Evolutionary conservation across 495 filamentous ascomycete species (phyloP), one percentile per base, ranked within the genome.

Genomic region (Rostrohypoxylon terebratum): DNA sequence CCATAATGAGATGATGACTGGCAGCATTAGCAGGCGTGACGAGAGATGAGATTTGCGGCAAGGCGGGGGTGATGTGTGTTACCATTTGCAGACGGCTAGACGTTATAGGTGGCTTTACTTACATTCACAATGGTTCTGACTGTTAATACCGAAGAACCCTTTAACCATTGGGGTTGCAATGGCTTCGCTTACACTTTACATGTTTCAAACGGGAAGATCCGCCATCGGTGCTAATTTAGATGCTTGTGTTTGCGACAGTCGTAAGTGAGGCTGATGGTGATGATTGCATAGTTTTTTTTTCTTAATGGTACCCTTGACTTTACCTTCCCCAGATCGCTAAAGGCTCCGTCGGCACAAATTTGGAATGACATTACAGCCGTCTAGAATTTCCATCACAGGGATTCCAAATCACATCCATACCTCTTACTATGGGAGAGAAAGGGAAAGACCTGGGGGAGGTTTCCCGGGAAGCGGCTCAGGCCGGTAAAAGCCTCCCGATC

Each of bases 1-100:
- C 70, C 64, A 47, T 73, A 73, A 69, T 73, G 72, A 74, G 70
- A 67, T 57, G 70, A 63, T 77, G 65, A 78, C 63, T 44, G 61
- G 65, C 45, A 69, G 71, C 71, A 73, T 73, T 54, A 57, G 66
- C 62, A 38, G 31, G 61, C 40, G 59, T 38, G 57, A 63, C 25
- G 63, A 53, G 58, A 50, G 64, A 59, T 36, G 63, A 59, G 68
- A 69, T 63, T 63, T 62, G 66, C 38, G 51, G 23, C 36, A 38
- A 28, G 28, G 28, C 28, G 45, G 45, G 57, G 45, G 36, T 42
- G 9, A 21, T 28, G 36, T 21, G 55, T 21, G 55, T 51, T 34
- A 53, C 59, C 58, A 60, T 66, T 68, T 73, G 66, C 71, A 69
- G 68, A 73, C 69, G 71, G 60, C 67, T 74, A 71, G 72, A 74